These are phyloP conservation scores for Fonsecaea erecta DNA, from an alignment of 2,329 filamentous ascomycete species.

Conservation along the genomic window DNA sequence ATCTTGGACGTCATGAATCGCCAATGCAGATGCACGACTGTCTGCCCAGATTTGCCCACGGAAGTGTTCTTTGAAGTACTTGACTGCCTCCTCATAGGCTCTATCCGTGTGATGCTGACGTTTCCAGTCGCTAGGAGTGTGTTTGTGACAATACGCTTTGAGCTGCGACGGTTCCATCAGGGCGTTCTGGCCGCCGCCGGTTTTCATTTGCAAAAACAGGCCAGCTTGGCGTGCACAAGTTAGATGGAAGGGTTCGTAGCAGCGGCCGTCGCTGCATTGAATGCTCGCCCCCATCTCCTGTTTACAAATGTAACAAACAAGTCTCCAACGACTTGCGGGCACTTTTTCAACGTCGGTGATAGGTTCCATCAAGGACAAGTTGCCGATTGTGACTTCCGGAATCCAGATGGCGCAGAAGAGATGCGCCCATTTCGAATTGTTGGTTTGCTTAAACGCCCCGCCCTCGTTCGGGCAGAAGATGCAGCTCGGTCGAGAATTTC, in stretches of 20 bases:
- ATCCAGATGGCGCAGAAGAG: slow-evolving; percentile 98
- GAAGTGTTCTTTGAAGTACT: slow-evolving; percentile 89
- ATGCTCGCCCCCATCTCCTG: slow-evolving; percentile 99
- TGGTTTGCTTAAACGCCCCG: slow-evolving; percentile 97
- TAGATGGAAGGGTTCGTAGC: slow-evolving; percentile 95
- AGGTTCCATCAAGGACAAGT: slow-evolving; percentile 96
- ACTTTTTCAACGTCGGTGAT: slow-evolving; percentile 98
- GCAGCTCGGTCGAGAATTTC: slow-evolving; percentile 88
- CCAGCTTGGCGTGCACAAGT: slow-evolving; percentile 89
- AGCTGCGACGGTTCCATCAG: slow-evolving; percentile 80
- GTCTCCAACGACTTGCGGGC: slow-evolving; percentile 88
- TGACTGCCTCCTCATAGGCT: slow-evolving; percentile 80
- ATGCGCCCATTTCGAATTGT: slow-evolving; percentile 94
- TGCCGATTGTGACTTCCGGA: slow-evolving; percentile 92
- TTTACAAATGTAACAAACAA: slow-evolving; percentile 94
- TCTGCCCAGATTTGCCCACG: slow-evolving; percentile 89
- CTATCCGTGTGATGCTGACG: slow-evolving; percentile 81
- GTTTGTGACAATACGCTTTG: slow-evolving; percentile 95
- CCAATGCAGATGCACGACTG: slow-evolving; percentile 80
- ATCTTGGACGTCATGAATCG: slow-evolving; percentile 72
- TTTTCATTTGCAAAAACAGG: slow-evolving; percentile 96
- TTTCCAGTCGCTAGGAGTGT: slow-evolving; percentile 87
- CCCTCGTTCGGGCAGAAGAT: slow-evolving; percentile 99
- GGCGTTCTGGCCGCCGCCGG: slow-evolving; percentile 76
- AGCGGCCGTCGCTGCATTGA: slow-evolving; percentile 96